phyloP scores from a whole-genome alignment of 495 filamentous ascomycete genomes.

The Aspergillus conjunctus region DNA sequence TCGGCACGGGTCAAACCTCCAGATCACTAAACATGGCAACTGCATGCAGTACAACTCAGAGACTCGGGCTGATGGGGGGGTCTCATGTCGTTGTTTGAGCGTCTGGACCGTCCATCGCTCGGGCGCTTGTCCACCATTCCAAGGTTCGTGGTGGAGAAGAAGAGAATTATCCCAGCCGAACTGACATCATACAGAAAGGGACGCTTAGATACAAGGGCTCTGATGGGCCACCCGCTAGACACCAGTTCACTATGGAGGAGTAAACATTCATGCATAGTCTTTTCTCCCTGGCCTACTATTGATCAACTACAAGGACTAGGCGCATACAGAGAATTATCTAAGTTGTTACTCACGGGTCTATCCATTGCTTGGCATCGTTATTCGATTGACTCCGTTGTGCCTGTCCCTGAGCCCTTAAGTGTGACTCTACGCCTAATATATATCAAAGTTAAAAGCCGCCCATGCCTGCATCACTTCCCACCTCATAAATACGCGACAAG shows the following conservation, averaged over 20 bases:
- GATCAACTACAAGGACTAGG: background rate
- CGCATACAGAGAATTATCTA: too few species aligned
- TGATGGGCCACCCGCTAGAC: background rate
- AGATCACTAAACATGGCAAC: slow-evolving; percentile 5
- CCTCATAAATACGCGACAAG: too few species aligned
- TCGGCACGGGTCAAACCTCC: background rate
- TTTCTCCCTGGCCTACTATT: background rate
- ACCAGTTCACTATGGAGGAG: background rate
- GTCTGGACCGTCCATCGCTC: slow-evolving; percentile 5
- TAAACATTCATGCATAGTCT: background rate
- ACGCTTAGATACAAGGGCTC: background rate
- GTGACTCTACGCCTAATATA: background rate
- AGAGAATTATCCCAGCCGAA: background rate
- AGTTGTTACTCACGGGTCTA: too few species aligned
- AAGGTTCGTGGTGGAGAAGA: slow-evolving; percentile 2
- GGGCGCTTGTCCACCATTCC: slow-evolving; percentile 4
- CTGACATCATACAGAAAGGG: slow-evolving; percentile 3
- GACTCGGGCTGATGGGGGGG: slow-evolving; percentile 2
- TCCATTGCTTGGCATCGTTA: background rate
- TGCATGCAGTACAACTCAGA: slow-evolving; percentile 16
- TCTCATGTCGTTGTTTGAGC: background rate
- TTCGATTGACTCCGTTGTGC: background rate
- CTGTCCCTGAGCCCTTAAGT: background rate
- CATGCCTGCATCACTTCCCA: too few species aligned
- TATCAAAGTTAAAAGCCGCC: background rate